A percentile compares a stretch with the other conserved stretches of the same genome.
Evolutionary conservation across 2,329 filamentous ascomycete genomes (phyloP).

Genomic region (Fusarium miscanthi): DNA sequence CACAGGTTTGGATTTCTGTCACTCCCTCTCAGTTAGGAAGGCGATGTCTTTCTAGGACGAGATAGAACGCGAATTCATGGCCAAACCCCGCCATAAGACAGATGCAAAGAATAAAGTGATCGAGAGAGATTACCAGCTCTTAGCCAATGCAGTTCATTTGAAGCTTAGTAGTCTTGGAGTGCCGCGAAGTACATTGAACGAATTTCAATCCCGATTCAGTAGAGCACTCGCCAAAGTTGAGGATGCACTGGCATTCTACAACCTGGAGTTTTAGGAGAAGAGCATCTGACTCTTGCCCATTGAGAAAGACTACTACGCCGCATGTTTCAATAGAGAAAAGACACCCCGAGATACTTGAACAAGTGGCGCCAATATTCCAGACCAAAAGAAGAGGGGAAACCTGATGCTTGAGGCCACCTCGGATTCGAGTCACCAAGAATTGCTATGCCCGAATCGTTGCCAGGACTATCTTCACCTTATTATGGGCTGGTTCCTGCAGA

Average conservation of each 20-base stretch:
- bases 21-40: slow-evolving; percentile 47
- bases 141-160: slow-evolving; percentile 41
- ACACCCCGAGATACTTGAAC: slow-evolving; percentile 42
- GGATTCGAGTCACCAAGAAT: slow-evolving; percentile 26
- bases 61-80: slow-evolving; percentile 51
- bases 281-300: slow-evolving; percentile 49
- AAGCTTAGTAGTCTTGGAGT: slow-evolving; percentile 46
- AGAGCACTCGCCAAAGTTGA: slow-evolving; percentile 51
- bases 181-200: slow-evolving; percentile 43
- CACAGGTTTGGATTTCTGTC: slow-evolving; percentile 42
- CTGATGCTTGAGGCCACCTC: slow-evolving; percentile 17
- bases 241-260: slow-evolving; percentile 49
- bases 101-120: slow-evolving; percentile 35
- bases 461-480: not conserved
- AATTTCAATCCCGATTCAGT: slow-evolving; percentile 44
- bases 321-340: slow-evolving; percentile 45
- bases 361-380: slow-evolving; percentile 50
- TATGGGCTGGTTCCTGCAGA: too few species aligned
- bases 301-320: slow-evolving; percentile 47
- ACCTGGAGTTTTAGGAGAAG: slow-evolving; percentile 47
- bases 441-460: slow-evolving; percentile 9
- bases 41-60: slow-evolving; percentile 50
- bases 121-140: slow-evolving; percentile 42
- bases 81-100: slow-evolving; percentile 41
- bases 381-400: slow-evolving; percentile 43